These are phyloP conservation scores for Zygnema circumcarinatum DNA, from an alignment of 139 green algal genomes.

Conservation along the genomic window DNA sequence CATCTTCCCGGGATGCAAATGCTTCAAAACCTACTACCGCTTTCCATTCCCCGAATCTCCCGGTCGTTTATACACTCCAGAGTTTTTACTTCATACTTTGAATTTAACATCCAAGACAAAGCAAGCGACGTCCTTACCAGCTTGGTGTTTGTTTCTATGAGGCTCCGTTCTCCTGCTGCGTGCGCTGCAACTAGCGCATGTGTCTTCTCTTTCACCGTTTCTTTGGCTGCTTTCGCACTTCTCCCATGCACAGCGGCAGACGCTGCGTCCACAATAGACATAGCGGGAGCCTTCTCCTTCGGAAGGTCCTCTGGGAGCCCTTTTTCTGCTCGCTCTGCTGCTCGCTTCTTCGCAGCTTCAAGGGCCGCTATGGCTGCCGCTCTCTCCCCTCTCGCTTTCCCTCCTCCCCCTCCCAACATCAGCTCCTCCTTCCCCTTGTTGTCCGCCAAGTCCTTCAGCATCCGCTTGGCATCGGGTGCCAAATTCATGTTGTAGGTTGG, in stretches of 20 bases:
- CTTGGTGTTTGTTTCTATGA: slow-evolving; percentile 40
- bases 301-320: background rate
- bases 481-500: slow-evolving; percentile 44
- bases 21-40: no score
- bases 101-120: no score
- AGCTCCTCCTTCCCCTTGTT: slow-evolving; percentile 48
- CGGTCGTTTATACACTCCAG: no score
- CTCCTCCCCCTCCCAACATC: slow-evolving; percentile 70
- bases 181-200: slow-evolving; percentile 31
- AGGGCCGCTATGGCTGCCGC: slow-evolving; percentile 68
- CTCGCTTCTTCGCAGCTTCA: slow-evolving; percentile 18
- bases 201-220: background rate
- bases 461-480: slow-evolving; percentile 36
- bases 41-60: no score
- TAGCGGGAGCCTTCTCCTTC: slow-evolving; percentile 33
- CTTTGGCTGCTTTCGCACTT: slow-evolving; percentile 33
- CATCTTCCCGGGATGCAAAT: background rate
- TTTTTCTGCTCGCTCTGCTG: slow-evolving; percentile 27
- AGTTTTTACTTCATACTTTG: no score
- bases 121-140: slow-evolving; percentile 19
- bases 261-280: slow-evolving; percentile 51
- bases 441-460: slow-evolving; percentile 23
- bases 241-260: slow-evolving; percentile 39
- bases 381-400: slow-evolving; percentile 66
- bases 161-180: slow-evolving; percentile 25